Base-by-base conservation (phyloP, 192 early-diverging fungal genomes). In the Backusella tuberculispora region DNA sequence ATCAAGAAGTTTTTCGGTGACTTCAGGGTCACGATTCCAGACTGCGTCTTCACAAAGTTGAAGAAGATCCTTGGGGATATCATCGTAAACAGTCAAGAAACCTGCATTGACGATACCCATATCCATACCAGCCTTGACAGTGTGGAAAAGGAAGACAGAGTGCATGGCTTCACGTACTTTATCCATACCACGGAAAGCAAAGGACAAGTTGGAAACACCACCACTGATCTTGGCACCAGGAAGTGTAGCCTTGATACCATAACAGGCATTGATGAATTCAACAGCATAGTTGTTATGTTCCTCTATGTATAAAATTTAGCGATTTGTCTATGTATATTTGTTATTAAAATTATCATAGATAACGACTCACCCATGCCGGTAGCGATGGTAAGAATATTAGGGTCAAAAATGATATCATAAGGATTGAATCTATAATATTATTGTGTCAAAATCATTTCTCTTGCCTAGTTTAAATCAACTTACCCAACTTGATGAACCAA, bases 101-200 rank as follows among this genome's bases (percentile, higher is more conserved):
- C 96, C 97, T 6, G 97, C 95, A 79, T 97, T 97, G 76, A 98
- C 97, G 74, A 98, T 98, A 76, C 97, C 97, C 97, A 98, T 97
- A 83, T 97, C 97, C 93, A 98, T 93, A 15, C 96, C 95, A 37
- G 83, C 91, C 74, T 91, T 85, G 77, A 91, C 92, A 29, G 92
- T 83, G 74, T 96, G 94, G 84, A 89, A 96, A 76, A 97, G 82
- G 78, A 98, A 98, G 8, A 98, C 97, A 69, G 90, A 92, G 88
- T 98, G 95, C 96, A 98, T 97, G 12, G 96, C 95, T 83, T 95
- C 92, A 80, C 97, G 92, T 43, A 98, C 83, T 43, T 85, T 85
- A 75, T 96, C 95, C 87, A 96, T 96, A 72, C 96, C 96, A 78
- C 96, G 93, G 91, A 97, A 98, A 12, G 97, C 94, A 88, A 98